Conservation (phyloP, 495 filamentous ascomycete species). For the Neurospora sp. region DNA sequence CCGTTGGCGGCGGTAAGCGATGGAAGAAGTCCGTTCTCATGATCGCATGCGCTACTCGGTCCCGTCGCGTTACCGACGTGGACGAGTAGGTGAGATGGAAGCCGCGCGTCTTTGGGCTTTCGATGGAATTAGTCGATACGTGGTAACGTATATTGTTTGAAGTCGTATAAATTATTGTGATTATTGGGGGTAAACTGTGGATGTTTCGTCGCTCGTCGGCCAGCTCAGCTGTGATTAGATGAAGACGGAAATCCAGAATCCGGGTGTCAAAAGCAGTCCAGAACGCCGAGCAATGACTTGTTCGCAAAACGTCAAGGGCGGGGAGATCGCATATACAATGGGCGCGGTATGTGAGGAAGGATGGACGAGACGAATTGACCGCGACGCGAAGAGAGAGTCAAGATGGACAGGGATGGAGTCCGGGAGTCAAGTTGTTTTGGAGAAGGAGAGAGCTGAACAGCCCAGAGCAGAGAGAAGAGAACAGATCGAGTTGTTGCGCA, state of each 20-base stretch:
- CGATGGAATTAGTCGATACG: neutral
- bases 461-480: neutral
- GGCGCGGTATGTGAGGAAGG: neutral
- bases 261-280: neutral
- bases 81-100: neutral
- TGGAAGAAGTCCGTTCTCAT: constrained; percentile 30
- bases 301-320: neutral
- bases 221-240: neutral
- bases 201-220: neutral
- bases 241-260: neutral
- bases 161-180: neutral
- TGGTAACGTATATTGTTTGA: neutral
- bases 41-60: neutral
- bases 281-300: neutral
- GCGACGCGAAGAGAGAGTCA: neutral
- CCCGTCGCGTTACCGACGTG: neutral
- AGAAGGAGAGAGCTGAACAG: neutral
- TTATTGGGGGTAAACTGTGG: neutral
- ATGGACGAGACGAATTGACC: neutral
- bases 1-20: constrained; percentile 31
- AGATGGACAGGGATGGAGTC: neutral
- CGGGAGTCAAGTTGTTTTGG: neutral
- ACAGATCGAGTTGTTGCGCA: neutral
- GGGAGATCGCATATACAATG: neutral
- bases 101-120: neutral